phyloP scores from a whole-genome alignment of 1,284 basidiomycete species.

The Pseudozyma hubeiensis region DNA sequence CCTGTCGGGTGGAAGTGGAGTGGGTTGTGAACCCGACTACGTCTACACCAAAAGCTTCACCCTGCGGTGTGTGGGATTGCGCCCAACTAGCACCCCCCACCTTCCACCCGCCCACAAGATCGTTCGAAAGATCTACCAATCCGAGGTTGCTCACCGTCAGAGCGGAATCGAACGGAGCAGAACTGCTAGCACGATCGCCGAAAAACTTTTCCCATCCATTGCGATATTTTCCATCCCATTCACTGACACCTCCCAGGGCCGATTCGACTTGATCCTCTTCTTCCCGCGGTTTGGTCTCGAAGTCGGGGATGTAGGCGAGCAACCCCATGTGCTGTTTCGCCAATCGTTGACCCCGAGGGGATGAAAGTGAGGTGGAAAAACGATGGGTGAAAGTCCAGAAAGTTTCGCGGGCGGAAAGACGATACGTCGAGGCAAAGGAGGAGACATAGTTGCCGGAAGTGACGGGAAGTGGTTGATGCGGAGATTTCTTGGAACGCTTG shows the following conservation, averaged over 20 bases:
- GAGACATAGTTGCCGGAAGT: conserved; percentile 39
- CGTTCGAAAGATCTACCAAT: not conserved
- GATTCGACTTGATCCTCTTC: conserved; percentile 1
- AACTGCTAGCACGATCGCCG: not conserved
- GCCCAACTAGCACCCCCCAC: conserved; percentile 10
- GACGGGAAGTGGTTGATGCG: not conserved
- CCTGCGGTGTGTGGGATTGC: conserved; percentile 16
- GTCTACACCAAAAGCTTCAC: conserved; percentile 33
- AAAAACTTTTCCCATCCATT: conserved; percentile 45
- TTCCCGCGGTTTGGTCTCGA: conserved; percentile 4
- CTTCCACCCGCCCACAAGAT: not conserved
- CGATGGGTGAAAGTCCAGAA: conserved; percentile 20
- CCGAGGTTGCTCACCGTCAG: conserved; percentile 36
- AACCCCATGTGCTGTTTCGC: conserved; percentile 23
- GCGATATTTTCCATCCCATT: not conserved
- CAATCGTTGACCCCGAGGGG: not conserved
- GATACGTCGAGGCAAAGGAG: not conserved
- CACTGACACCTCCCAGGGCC: not conserved
- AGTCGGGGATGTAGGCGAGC: conserved; percentile 31
- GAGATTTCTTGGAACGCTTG: not conserved
- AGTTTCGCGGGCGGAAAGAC: not conserved
- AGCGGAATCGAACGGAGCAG: conserved; percentile 6
- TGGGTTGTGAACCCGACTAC: conserved; percentile 7
- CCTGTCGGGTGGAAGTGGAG: not conserved
- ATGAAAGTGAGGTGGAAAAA: conserved; percentile 1